Base-by-base conservation (phyloP, 1,139 yeast genomes). In the Yamadazyma siamensis region DNA sequence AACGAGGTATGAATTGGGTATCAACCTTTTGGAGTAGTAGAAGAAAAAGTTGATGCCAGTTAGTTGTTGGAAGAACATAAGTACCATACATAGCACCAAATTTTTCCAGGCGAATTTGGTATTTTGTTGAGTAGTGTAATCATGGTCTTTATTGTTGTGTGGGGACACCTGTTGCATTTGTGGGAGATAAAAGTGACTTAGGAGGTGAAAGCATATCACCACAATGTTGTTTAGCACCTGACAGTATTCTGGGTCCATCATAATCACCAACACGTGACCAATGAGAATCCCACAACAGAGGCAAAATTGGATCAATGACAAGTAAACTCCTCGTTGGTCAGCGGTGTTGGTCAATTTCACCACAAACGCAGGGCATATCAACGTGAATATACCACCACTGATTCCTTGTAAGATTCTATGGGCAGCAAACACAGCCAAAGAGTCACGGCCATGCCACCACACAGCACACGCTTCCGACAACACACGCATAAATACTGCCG, bases 21-120 rank as follows among this genome's bases (percentile, higher is more conserved):
- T 50, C 8, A 59, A 33, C 3, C 37, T 31, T 4, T 49, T 42
- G 10, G 61, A 56, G 33, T 49, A 61, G 37, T 60, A 61, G 31
- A 61, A 61, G 32, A 59, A 58, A 28, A 54, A 58, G 33, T 58
- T 59, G 20, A 61, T 55, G 1, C 67, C 66, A 1, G 64, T 56
- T 23, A 60, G 40, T 37, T 60, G 67, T 39, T 61, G 67, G 23
- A 56, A 49, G 10, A 44, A 43, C 59, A 56, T 52, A 5, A 61
- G 24, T 3, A 36, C 25, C 20, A 53, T 43, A 31, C 61, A 48
- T 10, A 28, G 14, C 13, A 27, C 9, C 4, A 27, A 17, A n/a
- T 31, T 25, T 9, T 16, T 24, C 27, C 25, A 23, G 5, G 7
- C 5, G 16, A 27, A 27, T 13, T n/a, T n/a, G n/a, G n/a, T n/a